Conservation (phyloP, 768 basidiomycete genomes). For the Porpolomopsis calyptriformis region DNA sequence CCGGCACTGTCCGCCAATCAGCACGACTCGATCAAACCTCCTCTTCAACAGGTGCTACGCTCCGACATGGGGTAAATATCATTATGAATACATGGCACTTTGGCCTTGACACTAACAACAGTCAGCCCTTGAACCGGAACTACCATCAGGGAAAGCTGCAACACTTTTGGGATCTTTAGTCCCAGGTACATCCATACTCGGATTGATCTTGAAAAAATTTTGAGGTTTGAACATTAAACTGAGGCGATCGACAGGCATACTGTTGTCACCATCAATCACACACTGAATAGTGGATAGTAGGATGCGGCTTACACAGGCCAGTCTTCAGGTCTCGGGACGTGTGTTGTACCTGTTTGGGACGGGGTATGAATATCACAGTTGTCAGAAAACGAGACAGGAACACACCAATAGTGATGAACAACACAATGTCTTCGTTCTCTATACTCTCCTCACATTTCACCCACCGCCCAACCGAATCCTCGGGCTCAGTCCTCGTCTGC, state of each 20-base stretch:
- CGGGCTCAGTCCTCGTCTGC: slow-evolving; percentile 61
- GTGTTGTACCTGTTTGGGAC: slow-evolving; percentile 47
- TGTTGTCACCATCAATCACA: slow-evolving; percentile 19
- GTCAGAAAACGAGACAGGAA: slow-evolving; percentile 2
- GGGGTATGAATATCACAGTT: neutral
- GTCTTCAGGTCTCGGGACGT: slow-evolving; percentile 79
- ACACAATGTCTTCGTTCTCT: slow-evolving; percentile 67
- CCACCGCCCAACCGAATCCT: slow-evolving; percentile 70
- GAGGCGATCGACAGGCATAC: slow-evolving; percentile 76
- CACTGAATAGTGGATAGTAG: neutral
- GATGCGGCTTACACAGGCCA: slow-evolving; percentile 70
- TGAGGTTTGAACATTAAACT: slow-evolving; percentile 67
- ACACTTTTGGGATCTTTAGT: slow-evolving; percentile 52
- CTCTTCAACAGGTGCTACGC: too few relatives aligned
- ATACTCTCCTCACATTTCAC: slow-evolving; percentile 51
- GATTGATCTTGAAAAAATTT: slow-evolving; percentile 80
- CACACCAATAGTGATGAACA: slow-evolving; percentile 64
- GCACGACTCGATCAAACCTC: too few relatives aligned
- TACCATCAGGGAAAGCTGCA: slow-evolving; percentile 45
- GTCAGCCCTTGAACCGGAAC: too few relatives aligned
- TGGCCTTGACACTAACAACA: too few relatives aligned
- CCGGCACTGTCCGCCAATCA: too few relatives aligned
- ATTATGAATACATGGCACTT: too few relatives aligned
- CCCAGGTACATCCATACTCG: slow-evolving; percentile 85
- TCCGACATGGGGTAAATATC: too few relatives aligned